These are phyloP conservation scores for Lactarius pseudohatsudake DNA, from an alignment of 768 basidiomycete species.

Conservation along the genomic window DNA sequence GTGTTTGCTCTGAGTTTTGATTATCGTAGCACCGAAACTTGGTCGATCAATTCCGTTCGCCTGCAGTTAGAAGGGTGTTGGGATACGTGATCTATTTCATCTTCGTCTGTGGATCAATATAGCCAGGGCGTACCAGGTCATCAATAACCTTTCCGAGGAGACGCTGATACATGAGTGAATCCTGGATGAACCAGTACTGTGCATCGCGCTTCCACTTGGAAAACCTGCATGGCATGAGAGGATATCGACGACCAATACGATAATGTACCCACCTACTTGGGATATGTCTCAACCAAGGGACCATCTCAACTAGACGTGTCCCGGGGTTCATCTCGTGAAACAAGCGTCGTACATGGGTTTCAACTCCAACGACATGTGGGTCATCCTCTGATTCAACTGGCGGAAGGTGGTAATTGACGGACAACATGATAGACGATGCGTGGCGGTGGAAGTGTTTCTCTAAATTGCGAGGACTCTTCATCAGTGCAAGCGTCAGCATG, in stretches of 20 bases:
- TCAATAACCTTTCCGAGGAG: slow-evolving; percentile 9
- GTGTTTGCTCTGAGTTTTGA: slow-evolving; percentile 5
- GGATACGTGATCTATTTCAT: not conserved
- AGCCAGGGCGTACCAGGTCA: slow-evolving; percentile 1
- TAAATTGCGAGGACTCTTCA: not conserved
- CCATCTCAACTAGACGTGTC: not conserved
- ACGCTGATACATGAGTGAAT: slow-evolving; percentile 17
- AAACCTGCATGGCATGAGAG: not conserved
- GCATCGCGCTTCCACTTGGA: slow-evolving; percentile 25
- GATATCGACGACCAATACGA: not conserved
- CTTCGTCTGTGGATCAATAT: not conserved
- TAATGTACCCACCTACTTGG: not conserved
- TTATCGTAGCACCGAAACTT: slow-evolving; percentile 13
- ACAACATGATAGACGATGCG: not conserved
- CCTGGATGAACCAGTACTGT: slow-evolving; percentile 15
- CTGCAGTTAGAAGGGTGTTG: not conserved
- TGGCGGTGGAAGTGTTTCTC: not conserved
- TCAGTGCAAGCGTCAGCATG: not conserved
- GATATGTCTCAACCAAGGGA: slow-evolving; percentile 10
- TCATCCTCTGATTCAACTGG: slow-evolving; percentile 1
- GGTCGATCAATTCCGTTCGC: slow-evolving; percentile 8
- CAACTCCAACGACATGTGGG: not conserved
- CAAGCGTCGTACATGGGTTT: not conserved
- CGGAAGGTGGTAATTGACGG: not conserved
- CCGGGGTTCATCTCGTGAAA: not conserved